phyloP scores from a whole-genome alignment of 116 monocot genomes.

The Iris pallida region DNA sequence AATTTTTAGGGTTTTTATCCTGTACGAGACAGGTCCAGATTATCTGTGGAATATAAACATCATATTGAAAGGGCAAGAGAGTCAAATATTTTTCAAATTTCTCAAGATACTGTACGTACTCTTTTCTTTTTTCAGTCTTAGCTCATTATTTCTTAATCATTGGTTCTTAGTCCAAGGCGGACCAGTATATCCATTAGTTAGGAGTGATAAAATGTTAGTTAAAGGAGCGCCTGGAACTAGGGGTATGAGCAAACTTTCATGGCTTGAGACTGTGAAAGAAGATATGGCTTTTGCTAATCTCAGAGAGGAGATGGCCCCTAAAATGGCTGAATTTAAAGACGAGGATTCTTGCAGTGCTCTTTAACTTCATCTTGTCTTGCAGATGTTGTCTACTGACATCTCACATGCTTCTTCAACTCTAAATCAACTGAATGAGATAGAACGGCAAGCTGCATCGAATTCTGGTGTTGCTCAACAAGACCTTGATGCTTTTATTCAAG shows the following conservation, averaged over 20 bases:
- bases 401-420: slow-evolving; percentile 46
- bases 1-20: slow-evolving; percentile 78
- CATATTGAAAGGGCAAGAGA: slow-evolving; percentile 32
- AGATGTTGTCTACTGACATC: slow-evolving; percentile 69
- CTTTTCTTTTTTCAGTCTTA: not conserved
- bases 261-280: no score
- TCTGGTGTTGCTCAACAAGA: slow-evolving; percentile 35
- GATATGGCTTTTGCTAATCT: no score
- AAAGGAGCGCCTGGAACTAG: no score
- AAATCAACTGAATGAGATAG: slow-evolving; percentile 28
- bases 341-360: not conserved
- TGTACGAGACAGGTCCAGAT: slow-evolving; percentile 64
- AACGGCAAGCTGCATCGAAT: slow-evolving; percentile 18
- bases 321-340: no score
- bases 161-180: no score
- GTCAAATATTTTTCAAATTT: slow-evolving; percentile 35
- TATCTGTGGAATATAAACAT: slow-evolving; percentile 49
- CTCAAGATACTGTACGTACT: slow-evolving; percentile 41
- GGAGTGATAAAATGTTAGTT: no score
- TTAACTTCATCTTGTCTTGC: slow-evolving; percentile 7
- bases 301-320: no score
- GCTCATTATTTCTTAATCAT: not conserved
- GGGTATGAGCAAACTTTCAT: no score
- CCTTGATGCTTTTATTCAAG: slow-evolving; percentile 37
- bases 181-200: no score